Conservation (phyloP, 768 basidiomycete genomes). For the Pseudohyphozyma bogoriensis region DNA sequence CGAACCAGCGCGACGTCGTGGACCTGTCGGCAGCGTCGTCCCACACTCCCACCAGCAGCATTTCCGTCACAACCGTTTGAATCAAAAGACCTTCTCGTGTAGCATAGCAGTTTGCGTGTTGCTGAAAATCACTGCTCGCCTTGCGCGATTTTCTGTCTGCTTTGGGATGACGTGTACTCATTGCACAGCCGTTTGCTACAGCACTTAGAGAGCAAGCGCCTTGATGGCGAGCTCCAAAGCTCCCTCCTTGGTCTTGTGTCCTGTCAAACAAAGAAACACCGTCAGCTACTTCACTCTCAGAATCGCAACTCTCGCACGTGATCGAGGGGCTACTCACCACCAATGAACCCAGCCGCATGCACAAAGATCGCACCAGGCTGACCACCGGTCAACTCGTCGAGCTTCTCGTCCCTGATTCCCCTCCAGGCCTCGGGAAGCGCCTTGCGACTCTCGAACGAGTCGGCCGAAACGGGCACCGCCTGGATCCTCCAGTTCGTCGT, state of each 20-base stretch:
- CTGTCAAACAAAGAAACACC: conserved; percentile 39
- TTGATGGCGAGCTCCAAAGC: conserved; percentile 66
- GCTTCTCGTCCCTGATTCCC: conserved; percentile 72
- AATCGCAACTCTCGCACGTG: conserved; percentile 7
- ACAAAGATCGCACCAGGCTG: conserved; percentile 71
- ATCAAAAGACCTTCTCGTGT: too few relatives aligned
- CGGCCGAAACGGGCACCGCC: conserved; percentile 69
- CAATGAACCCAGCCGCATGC: conserved; percentile 94
- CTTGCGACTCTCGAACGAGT: conserved; percentile 83
- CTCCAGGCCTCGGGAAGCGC: conserved; percentile 88
- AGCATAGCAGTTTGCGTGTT: too few relatives aligned
- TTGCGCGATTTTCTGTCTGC: too few relatives aligned
- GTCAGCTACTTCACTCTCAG: neutral
- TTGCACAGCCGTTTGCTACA: too few relatives aligned
- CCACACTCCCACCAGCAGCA: too few relatives aligned
- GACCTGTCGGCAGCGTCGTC: too few relatives aligned
- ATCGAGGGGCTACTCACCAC: conserved; percentile 49
- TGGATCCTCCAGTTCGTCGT: conserved; percentile 71
- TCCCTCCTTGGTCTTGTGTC: conserved; percentile 82
- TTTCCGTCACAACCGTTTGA: too few relatives aligned
- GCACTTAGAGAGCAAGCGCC: conserved; percentile 45
- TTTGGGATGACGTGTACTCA: too few relatives aligned
- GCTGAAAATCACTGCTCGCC: too few relatives aligned
- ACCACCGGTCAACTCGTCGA: conserved; percentile 64
- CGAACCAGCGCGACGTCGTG: too few relatives aligned